Conservation (phyloP, 1,284 basidiomycete species). For the Tremellales sp. region DNA sequence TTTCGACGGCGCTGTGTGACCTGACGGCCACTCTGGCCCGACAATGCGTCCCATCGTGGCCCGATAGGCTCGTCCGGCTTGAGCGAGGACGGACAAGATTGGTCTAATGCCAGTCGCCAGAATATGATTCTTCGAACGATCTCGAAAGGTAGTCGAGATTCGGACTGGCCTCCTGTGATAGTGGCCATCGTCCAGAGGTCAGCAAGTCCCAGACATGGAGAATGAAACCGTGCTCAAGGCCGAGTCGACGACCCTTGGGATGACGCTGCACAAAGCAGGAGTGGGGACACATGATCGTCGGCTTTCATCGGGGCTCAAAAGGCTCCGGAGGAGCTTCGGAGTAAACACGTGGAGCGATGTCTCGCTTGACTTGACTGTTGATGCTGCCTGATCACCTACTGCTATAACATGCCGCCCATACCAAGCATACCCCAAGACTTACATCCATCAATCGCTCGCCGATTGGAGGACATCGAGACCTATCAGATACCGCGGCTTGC, state of each 20-base stretch:
- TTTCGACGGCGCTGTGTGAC: slow-evolving; percentile 7
- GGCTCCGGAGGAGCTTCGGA: too few relatives aligned
- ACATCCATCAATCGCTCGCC: slow-evolving; percentile 47
- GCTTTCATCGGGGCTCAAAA: too few relatives aligned
- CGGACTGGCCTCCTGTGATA: too few relatives aligned
- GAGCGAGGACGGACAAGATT: slow-evolving; percentile 12
- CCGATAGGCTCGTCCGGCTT: neutral
- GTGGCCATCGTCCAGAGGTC: too few relatives aligned
- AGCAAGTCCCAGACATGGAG: too few relatives aligned
- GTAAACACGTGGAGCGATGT: too few relatives aligned
- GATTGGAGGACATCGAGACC: slow-evolving; percentile 60
- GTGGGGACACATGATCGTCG: too few relatives aligned
- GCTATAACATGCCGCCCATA: neutral
- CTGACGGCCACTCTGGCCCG: slow-evolving; percentile 20
- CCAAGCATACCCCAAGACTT: neutral
- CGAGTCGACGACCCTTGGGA: too few relatives aligned
- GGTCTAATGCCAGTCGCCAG: slow-evolving; percentile 22
- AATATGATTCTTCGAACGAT: slow-evolving; percentile 31
- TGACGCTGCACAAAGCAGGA: too few relatives aligned
- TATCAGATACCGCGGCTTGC: slow-evolving; percentile 71
- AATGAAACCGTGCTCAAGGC: too few relatives aligned
- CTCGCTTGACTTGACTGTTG: too few relatives aligned
- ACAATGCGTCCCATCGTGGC: slow-evolving; percentile 25
- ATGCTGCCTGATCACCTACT: too few relatives aligned
- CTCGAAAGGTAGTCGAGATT: slow-evolving; percentile 26